Conservation (phyloP, 2,329 filamentous ascomycete genomes). For the Epichloe scottii region DNA sequence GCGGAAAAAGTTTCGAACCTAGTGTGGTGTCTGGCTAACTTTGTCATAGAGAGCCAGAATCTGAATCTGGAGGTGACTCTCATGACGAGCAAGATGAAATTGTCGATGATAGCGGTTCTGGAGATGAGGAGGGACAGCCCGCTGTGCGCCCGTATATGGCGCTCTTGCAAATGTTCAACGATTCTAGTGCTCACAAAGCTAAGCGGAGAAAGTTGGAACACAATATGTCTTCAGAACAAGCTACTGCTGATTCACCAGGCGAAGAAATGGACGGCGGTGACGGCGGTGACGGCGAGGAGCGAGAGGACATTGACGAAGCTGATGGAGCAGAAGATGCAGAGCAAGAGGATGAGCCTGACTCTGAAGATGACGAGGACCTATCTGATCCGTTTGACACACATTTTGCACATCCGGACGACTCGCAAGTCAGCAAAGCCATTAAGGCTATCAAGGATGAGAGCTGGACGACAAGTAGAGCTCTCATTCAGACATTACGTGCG, state of each 20-base stretch:
- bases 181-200: conserved; percentile 30
- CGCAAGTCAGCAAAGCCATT: conserved; percentile 41
- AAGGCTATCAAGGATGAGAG: conserved; percentile 35
- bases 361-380: conserved; percentile 39
- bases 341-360: conserved; percentile 18
- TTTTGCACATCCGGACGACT: conserved; percentile 57
- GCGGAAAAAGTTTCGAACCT: background rate
- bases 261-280: conserved; percentile 19
- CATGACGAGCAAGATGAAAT: conserved; percentile 25
- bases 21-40: background rate
- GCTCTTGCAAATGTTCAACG: conserved; percentile 44
- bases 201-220: conserved; percentile 47
- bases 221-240: conserved; percentile 11
- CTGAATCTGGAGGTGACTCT: conserved; percentile 10
- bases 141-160: conserved; percentile 40
- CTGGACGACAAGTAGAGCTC: conserved; percentile 37
- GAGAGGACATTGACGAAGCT: conserved; percentile 13
- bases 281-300: conserved; percentile 27
- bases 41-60: conserved; percentile 6
- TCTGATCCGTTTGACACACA: conserved; percentile 71
- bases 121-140: conserved; percentile 31
- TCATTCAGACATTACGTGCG: conserved; percentile 34
- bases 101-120: conserved; percentile 26
- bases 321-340: conserved; percentile 13
- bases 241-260: conserved; percentile 8